Conservation (phyloP, 805 yeast genomes). For the Candida methanosorbosa region DNA sequence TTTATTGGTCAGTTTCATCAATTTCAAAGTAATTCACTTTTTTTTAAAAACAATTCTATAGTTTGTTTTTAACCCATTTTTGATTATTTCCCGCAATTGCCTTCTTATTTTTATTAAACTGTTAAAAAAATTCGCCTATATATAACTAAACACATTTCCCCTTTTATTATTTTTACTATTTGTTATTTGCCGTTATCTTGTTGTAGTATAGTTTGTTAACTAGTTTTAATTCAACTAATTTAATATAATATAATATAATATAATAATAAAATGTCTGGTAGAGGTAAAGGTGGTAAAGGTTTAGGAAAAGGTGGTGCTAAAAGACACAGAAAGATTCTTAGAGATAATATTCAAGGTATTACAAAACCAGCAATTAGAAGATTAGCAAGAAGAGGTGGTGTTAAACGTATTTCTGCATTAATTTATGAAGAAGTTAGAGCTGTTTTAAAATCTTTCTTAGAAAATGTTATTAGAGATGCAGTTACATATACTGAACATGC, state of each 20-base stretch:
- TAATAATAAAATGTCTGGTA: constrained; percentile 81
- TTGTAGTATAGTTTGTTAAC: no score
- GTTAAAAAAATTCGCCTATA: no score
- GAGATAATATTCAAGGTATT: constrained; percentile 99
- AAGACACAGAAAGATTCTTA: constrained; percentile 98
- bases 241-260: not conserved
- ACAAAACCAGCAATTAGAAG: constrained; percentile 99
- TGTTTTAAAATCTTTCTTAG: constrained; percentile 91
- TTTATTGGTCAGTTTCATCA: not conserved
- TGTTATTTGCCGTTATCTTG: not conserved
- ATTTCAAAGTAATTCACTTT: not conserved
- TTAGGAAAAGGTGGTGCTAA: constrained; percentile 99
- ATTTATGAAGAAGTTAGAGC: constrained; percentile 99
- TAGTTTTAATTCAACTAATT: not conserved
- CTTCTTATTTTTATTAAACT: no score
- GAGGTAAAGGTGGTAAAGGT: constrained; percentile 99
- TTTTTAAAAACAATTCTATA: not conserved
- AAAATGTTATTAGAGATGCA: constrained; percentile 97
- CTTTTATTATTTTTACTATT: not conserved
- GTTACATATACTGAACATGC: constrained; percentile 99
- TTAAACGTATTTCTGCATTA: constrained; percentile 98
- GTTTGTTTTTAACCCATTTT: no score
- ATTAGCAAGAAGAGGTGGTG: constrained; percentile 99
- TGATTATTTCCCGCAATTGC: no score
- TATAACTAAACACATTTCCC: no score